These are phyloP conservation scores for Trametes sanguinea DNA, from an alignment of 768 basidiomycete genomes.

Conservation along the genomic window DNA sequence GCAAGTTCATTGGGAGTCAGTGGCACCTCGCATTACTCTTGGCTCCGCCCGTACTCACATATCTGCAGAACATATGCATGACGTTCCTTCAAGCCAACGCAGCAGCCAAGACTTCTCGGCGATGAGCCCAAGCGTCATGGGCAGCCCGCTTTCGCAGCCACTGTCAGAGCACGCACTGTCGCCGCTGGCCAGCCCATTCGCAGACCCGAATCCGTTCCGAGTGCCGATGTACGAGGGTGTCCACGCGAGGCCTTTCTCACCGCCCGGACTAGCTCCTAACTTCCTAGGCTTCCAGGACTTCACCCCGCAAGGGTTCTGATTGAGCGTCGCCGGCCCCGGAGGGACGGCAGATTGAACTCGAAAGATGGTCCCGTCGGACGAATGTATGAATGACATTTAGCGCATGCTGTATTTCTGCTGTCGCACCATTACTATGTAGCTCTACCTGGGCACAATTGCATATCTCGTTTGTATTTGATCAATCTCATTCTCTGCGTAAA, in stretches of 20 bases:
- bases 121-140: slow-evolving; percentile 6
- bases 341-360: background rate
- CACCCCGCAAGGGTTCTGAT: slow-evolving; percentile 6
- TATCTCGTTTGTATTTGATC: too few species aligned
- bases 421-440: background rate
- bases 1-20: slow-evolving; percentile 37
- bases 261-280: slow-evolving; percentile 11
- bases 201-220: slow-evolving; percentile 9
- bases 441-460: background rate
- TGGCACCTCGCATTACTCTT: background rate
- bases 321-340: background rate
- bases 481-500: too few species aligned
- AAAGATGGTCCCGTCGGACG: background rate
- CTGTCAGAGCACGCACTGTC: slow-evolving; percentile 14
- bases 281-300: slow-evolving; percentile 20
- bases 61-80: slow-evolving; percentile 17
- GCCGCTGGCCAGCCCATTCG: slow-evolving; percentile 17
- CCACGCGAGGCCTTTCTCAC: slow-evolving; percentile 19
- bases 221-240: slow-evolving; percentile 21
- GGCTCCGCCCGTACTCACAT: background rate
- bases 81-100: background rate
- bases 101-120: background rate
- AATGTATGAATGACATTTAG: background rate
- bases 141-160: slow-evolving; percentile 8
- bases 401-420: background rate